Base-by-base conservation (phyloP, 495 filamentous ascomycete species). In the Tuber calosporum region DNA sequence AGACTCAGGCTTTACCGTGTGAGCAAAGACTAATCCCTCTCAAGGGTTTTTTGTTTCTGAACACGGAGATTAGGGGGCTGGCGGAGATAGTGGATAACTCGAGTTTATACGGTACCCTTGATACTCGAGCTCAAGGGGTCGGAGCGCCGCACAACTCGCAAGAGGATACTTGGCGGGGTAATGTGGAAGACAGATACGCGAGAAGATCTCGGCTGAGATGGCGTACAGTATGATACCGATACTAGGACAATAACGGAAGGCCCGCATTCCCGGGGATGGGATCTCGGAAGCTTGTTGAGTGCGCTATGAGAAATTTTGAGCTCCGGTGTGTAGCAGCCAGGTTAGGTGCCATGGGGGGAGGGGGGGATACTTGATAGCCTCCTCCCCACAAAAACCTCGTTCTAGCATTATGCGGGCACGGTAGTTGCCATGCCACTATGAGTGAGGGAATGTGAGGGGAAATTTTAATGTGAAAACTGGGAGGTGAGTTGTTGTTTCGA, bases 171-270 rank as follows among this genome's bases (percentile, higher is more conserved):
- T 39, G 58, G 36, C 17, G 19, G 68, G 68, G 13, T 53, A 41
- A 40, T 68, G 53, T 26, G 36, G 68, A 36, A 13, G 22, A 43
- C 73, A 76, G 76, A 77, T 77, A 77, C 76, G 76, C 76, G 76
- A 77, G 69, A 37, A 75, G 75, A 77, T 73, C 76, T 67, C 67
- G 74, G 75, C 69, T 71, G 17, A 38, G 36, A 58, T 58, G 48
- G 48, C 48, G 48, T 58, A 15, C n/a, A n/a, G n/a, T n/a, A n/a
- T n/a, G n/a, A n/a, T n/a, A n/a, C n/a, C n/a, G n/a, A n/a, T n/a
- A n/a, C n/a, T n/a, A n/a, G n/a, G n/a, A n/a, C n/a, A n/a, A n/a
- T n/a, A n/a, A n/a, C n/a, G n/a, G n/a, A n/a, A n/a, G n/a, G n/a
- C n/a, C n/a, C n/a, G n/a, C n/a, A n/a, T n/a, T n/a, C n/a, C n/a